These are phyloP conservation scores for Piedraia hortae DNA, from an alignment of 2,329 filamentous ascomycete genomes.

Conservation along the genomic window DNA sequence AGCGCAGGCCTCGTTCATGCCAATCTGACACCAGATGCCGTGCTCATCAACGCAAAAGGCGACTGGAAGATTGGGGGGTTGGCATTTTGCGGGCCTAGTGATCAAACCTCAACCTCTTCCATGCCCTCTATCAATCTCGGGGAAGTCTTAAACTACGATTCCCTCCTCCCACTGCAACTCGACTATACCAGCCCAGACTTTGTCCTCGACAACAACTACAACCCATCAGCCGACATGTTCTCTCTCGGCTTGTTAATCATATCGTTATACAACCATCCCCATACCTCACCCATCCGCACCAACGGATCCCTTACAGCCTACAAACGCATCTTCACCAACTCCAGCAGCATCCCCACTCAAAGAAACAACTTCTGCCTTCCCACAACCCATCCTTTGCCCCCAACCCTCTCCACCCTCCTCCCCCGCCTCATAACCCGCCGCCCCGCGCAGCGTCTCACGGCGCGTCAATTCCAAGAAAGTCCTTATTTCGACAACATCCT, in stretches of 20 bases:
- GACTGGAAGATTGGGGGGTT: constrained; percentile 98
- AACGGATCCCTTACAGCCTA: constrained; percentile 61
- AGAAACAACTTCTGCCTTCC: constrained; percentile 50
- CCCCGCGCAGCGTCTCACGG: constrained; percentile 64
- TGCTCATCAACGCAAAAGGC: constrained; percentile 87
- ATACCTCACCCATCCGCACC: constrained; percentile 58
- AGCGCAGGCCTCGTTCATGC: constrained; percentile 82
- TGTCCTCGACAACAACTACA: constrained; percentile 69
- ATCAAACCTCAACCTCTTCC: constrained; percentile 35
- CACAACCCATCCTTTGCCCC: constrained; percentile 31
- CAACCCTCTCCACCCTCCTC: constrained; percentile 50
- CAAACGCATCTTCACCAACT: constrained; percentile 54
- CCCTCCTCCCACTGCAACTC: constrained; percentile 61
- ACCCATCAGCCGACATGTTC: constrained; percentile 69
- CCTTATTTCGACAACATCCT: constrained; percentile 93
- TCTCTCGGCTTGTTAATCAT: constrained; percentile 71
- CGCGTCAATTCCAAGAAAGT: constrained; percentile 78
- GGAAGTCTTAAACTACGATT: constrained; percentile 63
- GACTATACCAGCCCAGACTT: constrained; percentile 93
- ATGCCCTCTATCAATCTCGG: constrained; percentile 56
- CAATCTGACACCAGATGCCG: constrained; percentile 77
- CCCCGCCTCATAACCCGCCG: constrained; percentile 66
- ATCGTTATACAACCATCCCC: constrained; percentile 82
- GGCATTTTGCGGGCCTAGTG: constrained; percentile 59
- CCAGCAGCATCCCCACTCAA: constrained; percentile 49